phyloP scores from a whole-genome alignment of 1,139 yeast genomes.

The Geotrichum candidum region DNA sequence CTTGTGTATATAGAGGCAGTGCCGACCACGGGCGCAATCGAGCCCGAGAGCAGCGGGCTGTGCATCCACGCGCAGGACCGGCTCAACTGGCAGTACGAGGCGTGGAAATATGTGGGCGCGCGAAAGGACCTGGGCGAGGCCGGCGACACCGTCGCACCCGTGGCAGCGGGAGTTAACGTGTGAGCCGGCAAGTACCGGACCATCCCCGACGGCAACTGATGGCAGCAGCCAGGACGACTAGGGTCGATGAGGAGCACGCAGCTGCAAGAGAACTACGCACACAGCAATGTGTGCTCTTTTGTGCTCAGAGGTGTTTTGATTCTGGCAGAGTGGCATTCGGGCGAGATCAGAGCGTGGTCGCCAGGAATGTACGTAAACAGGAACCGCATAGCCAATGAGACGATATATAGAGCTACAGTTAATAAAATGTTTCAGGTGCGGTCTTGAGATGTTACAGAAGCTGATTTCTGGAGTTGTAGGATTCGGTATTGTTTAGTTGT shows the following conservation, averaged over 20 bases:
- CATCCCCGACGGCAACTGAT: too few species aligned
- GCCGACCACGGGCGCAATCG: constrained; percentile 49
- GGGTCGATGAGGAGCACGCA: too few species aligned
- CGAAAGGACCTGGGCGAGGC: not conserved
- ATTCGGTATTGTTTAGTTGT: not conserved
- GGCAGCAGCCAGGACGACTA: too few species aligned
- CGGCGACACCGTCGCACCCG: not conserved
- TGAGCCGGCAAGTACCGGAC: not conserved
- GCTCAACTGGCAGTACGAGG: constrained; percentile 76
- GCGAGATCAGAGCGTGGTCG: not conserved
- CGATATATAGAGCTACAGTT: not conserved
- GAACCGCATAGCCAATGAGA: not conserved
- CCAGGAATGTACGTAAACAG: not conserved
- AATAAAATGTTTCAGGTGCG: not conserved
- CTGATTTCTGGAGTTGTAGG: too few species aligned
- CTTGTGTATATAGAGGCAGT: constrained; percentile 54
- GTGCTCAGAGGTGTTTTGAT: too few species aligned
- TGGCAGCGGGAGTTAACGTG: not conserved
- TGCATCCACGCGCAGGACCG: constrained; percentile 67
- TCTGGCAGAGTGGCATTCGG: too few species aligned
- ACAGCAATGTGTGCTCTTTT: too few species aligned
- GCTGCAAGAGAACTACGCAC: too few species aligned
- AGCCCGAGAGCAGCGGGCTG: constrained; percentile 54
- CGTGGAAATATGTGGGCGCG: constrained; percentile 57
- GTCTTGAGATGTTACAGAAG: too few species aligned